Percentiles rank a stretch among this genome's conserved stretches.
phyloP scores from a whole-genome alignment of 345 rosid species.

The Brassica juncea region DNA sequence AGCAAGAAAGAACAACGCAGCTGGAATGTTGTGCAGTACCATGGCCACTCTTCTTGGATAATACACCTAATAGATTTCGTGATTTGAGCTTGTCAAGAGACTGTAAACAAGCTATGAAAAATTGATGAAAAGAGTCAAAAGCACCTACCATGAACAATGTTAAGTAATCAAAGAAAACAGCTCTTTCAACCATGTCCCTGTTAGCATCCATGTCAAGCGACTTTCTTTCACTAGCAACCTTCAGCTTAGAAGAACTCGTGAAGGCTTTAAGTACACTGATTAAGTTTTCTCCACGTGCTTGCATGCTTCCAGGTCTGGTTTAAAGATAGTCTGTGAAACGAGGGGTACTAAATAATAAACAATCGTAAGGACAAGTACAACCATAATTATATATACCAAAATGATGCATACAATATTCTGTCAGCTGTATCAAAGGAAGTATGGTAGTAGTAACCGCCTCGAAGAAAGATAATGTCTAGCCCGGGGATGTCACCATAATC shows the following conservation, averaged over 20 bases:
- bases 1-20: conserved; percentile 55
- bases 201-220: conserved; percentile 42
- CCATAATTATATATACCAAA: conserved; percentile 56
- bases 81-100: conserved; percentile 15
- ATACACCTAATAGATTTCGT: conserved; percentile 59
- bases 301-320: conserved; percentile 97
- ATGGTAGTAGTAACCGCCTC: conserved; percentile 98
- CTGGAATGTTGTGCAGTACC: conserved; percentile 74
- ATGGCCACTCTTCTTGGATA: conserved; percentile 74
- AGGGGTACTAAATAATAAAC: conserved; percentile 42
- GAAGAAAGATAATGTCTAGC: conserved; percentile 93
- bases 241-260: conserved; percentile 73
- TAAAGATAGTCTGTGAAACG: conserved; percentile 32
- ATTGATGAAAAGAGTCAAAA: conserved; percentile 5
- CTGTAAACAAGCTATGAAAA: conserved; percentile 5
- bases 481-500: conserved; percentile 92
- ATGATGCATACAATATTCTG: conserved; percentile 89
- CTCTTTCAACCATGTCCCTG: conserved; percentile 56
- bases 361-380: conserved; percentile 19
- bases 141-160: conserved; percentile 67
- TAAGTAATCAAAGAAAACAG: conserved; percentile 94
- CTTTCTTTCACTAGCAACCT: conserved; percentile 58
- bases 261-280: conserved; percentile 72
- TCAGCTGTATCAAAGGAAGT: conserved; percentile 92
- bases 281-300: conserved; percentile 97